phyloP scores from a whole-genome alignment of 2,329 filamentous ascomycete species.

The Arthroderma uncinatum region DNA sequence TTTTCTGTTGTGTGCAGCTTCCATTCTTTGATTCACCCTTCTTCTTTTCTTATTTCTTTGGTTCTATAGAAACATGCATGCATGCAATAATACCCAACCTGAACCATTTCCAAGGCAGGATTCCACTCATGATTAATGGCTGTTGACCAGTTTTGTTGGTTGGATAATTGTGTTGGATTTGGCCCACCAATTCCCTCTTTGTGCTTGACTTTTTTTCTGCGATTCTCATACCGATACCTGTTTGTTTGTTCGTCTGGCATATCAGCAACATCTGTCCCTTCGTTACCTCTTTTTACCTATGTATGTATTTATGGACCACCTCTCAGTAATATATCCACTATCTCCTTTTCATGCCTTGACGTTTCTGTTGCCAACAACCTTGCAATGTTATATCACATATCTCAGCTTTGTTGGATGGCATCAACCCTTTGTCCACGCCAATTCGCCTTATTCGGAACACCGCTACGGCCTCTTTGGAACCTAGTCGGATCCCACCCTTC shows the following conservation, averaged over 20 bases:
- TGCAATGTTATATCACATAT: background rate
- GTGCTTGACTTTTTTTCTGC: background rate
- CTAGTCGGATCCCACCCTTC: background rate
- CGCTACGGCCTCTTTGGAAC: background rate
- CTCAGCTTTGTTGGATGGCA: background rate
- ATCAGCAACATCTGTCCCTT: conserved; percentile 1
- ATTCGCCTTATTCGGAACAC: background rate
- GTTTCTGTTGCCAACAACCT: background rate
- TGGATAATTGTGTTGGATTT: conserved; percentile 1
- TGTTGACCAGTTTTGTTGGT: conserved; percentile 4
- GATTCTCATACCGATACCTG: background rate
- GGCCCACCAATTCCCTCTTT: background rate
- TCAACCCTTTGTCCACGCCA: background rate
- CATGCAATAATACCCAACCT: conserved; percentile 3
- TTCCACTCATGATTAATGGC: conserved; percentile 5
- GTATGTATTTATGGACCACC: background rate
- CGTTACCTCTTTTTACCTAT: background rate
- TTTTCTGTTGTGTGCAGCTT: background rate
- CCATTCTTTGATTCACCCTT: background rate
- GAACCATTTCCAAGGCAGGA: conserved; percentile 1
- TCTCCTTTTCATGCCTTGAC: background rate
- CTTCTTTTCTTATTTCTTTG: background rate
- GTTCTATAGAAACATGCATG: background rate
- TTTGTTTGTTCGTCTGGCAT: conserved; percentile 1
- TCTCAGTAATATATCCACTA: background rate